Evolutionary conservation across 768 basidiomycete genomes (phyloP).

Genomic region (Tylopilus balloui): DNA sequence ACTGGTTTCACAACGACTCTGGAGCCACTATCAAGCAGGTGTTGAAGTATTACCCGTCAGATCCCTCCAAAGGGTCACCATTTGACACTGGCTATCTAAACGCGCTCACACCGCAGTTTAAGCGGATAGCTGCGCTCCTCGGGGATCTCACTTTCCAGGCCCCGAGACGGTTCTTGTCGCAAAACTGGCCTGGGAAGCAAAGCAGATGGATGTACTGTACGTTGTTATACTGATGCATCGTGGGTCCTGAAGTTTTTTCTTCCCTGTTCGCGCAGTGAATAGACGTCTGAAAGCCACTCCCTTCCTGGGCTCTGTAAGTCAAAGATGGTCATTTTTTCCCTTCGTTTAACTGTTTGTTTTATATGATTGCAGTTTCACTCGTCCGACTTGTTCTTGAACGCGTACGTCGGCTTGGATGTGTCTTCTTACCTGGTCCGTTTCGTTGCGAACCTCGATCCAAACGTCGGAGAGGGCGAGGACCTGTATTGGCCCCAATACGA

Average conservation of each 20-base stretch:
- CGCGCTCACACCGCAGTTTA: slow-evolving; percentile 44
- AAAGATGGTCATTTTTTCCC: background rate
- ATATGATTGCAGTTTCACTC: slow-evolving; percentile 35
- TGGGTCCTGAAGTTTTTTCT: background rate
- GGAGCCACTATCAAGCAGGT: slow-evolving; percentile 23
- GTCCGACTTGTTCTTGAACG: slow-evolving; percentile 39
- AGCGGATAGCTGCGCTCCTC: slow-evolving; percentile 43
- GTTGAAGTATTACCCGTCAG: slow-evolving; percentile 32
- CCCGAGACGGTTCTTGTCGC: slow-evolving; percentile 43
- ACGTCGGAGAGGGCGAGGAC: slow-evolving; percentile 27
- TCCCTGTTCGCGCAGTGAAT: slow-evolving; percentile 31
- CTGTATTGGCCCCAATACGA: slow-evolving; percentile 44
- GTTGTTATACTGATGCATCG: background rate
- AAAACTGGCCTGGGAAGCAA: slow-evolving; percentile 35
- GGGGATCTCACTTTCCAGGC: slow-evolving; percentile 51
- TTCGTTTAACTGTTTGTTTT: background rate
- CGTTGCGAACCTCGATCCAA: slow-evolving; percentile 34
- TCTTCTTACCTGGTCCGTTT: slow-evolving; percentile 33
- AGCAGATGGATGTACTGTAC: slow-evolving; percentile 34
- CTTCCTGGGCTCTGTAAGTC: slow-evolving; percentile 41
- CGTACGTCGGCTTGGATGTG: slow-evolving; percentile 41
- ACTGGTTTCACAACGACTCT: slow-evolving; percentile 28
- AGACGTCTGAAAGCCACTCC: slow-evolving; percentile 43
- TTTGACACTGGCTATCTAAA: slow-evolving; percentile 45
- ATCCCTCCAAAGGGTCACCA: slow-evolving; percentile 45